Evolutionary conservation across 163 green algal species (phyloP).

Genomic region (Chloromonas sp.): DNA sequence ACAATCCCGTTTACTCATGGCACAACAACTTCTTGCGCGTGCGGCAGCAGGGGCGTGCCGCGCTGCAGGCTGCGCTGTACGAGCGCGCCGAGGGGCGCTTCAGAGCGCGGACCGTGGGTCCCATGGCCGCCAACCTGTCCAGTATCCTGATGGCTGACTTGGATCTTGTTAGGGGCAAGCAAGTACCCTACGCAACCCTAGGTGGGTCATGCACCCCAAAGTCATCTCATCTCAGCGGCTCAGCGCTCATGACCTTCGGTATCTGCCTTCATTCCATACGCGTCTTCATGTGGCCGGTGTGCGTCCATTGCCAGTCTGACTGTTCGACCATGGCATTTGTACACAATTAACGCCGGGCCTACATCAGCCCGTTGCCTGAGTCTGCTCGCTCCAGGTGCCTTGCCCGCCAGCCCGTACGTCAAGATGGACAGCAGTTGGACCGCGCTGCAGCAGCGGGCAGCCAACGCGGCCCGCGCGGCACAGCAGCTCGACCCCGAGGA

Average conservation of each 20-base stretch:
- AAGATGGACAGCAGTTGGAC: conserved; percentile 27
- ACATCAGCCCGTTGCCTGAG: too few relatives aligned
- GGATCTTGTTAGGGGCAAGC: conserved; percentile 10
- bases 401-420: conserved; percentile 14
- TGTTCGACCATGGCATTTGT: too few relatives aligned
- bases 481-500: conserved; percentile 25
- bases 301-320: too few relatives aligned
- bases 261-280: neutral
- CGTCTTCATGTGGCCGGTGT: neutral
- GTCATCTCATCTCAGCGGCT: too few relatives aligned
- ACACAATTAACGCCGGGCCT: too few relatives aligned
- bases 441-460: conserved; percentile 13
- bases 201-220: conserved; percentile 1
- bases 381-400: neutral
- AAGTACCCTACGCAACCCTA: conserved; percentile 10
- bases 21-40: conserved; percentile 32
- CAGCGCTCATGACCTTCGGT: neutral
- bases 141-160: conserved; percentile 24
- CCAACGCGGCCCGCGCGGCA: conserved; percentile 1
- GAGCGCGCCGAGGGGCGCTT: conserved; percentile 23
- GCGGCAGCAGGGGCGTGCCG: conserved; percentile 25
- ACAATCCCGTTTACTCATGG: conserved; percentile 30
- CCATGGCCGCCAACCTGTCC: conserved; percentile 22
- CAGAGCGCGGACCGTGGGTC: conserved; percentile 21
- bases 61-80: conserved; percentile 35